Conservation (phyloP, 2,329 filamentous ascomycete species). For the Cercospora brassicicola region DNA sequence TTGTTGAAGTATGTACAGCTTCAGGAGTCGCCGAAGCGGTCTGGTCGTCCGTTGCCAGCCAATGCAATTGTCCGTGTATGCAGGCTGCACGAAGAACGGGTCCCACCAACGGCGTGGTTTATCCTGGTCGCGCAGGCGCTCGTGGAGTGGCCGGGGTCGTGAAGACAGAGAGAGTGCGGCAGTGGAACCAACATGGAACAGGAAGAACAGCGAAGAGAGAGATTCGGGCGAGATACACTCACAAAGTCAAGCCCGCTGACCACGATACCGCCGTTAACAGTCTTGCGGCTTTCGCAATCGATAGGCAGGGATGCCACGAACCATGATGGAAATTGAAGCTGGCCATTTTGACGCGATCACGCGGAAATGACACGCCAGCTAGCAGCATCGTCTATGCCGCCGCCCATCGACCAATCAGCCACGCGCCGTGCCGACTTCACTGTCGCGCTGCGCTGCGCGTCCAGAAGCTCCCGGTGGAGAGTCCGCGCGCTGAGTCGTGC, state of each 20-base stretch:
- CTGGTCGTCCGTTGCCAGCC: slow-evolving; percentile 16
- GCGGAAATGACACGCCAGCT: slow-evolving; percentile 21
- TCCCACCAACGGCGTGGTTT: slow-evolving; percentile 12
- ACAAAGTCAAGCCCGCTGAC: slow-evolving; percentile 5
- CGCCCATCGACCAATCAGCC: slow-evolving; percentile 8
- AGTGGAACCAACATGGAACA: slow-evolving; percentile 8
- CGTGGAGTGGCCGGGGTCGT: slow-evolving; percentile 8
- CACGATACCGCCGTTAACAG: slow-evolving; percentile 1
- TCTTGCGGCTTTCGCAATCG: slow-evolving; percentile 9
- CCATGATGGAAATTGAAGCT: slow-evolving; percentile 13
- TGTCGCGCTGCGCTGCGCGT: not conserved
- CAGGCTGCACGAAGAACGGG: slow-evolving; percentile 21
- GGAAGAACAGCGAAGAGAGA: slow-evolving; percentile 1
- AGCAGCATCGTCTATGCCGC: slow-evolving; percentile 10
- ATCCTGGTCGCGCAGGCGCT: slow-evolving; percentile 14
- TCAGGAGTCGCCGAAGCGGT: slow-evolving; percentile 23
- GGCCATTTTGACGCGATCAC: slow-evolving; percentile 2
- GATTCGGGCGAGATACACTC: not conserved
- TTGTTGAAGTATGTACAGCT: slow-evolving; percentile 27
- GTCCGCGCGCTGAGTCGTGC: not conserved
- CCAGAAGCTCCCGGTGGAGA: slow-evolving; percentile 3
- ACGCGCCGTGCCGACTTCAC: not conserved
- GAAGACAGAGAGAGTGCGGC: not conserved
- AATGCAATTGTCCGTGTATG: slow-evolving; percentile 20
- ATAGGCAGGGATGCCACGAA: slow-evolving; percentile 21